phyloP scores from a whole-genome alignment of 1,284 basidiomycete genomes.

The Papiliotrema flavescens region DNA sequence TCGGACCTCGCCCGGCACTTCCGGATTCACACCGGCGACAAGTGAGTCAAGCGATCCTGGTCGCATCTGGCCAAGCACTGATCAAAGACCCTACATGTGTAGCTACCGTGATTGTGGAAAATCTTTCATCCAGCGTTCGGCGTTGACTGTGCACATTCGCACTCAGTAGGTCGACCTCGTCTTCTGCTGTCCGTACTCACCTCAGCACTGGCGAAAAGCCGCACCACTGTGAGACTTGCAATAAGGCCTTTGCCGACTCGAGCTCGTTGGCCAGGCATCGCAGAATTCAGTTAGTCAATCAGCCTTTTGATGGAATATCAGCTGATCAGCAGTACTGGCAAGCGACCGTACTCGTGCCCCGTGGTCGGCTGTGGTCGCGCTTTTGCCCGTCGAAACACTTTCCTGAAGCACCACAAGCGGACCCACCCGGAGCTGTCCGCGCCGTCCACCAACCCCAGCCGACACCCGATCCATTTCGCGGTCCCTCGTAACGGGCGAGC shows the following conservation, averaged over 20 bases:
- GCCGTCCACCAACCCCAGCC: constrained; percentile 20
- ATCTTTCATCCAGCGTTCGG: constrained; percentile 50
- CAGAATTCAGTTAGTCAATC: constrained; percentile 52
- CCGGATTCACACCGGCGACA: constrained; percentile 51
- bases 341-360: constrained; percentile 40
- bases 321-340: constrained; percentile 30
- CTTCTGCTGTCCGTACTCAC: constrained; percentile 9
- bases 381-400: constrained; percentile 44
- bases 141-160: constrained; percentile 49
- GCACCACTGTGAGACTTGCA: constrained; percentile 54
- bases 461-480: constrained; percentile 15
- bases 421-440: constrained; percentile 39
- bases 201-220: constrained; percentile 57
- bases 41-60: constrained; percentile 25
- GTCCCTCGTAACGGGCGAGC: background rate
- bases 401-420: constrained; percentile 41
- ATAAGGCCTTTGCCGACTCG: constrained; percentile 57
- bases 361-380: constrained; percentile 30
- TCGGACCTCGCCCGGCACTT: constrained; percentile 52
- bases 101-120: constrained; percentile 40
- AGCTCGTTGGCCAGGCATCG: constrained; percentile 57
- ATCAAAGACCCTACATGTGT: constrained; percentile 47
- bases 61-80: background rate
- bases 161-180: constrained; percentile 46
- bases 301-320: no score